Base-by-base conservation (phyloP, 2,329 filamentous ascomycete species). In the Cladosporium sp. region DNA sequence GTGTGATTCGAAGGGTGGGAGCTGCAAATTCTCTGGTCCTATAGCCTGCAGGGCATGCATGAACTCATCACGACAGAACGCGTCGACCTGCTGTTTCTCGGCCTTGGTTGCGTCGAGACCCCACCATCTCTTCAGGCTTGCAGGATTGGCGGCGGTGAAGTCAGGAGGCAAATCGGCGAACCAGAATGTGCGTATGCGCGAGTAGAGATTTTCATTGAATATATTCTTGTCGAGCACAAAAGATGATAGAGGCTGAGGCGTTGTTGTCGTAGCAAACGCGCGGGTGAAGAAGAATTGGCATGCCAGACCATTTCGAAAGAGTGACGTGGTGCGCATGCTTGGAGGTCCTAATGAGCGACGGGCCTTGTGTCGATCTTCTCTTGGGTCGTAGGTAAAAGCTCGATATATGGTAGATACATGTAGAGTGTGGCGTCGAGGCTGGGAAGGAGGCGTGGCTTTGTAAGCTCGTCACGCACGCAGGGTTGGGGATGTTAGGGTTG, bases 131-230 rank as follows among this genome's bases (percentile, higher is more conserved):
- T 76, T 74, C 21, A 73, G 60, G 1, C 28, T 55, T 12, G 74
- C 68, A 14, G 68, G 68, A 30, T 69, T 65, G 38, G 75, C 64
- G 8, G 60, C 47, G 18, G 69, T 72, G n/a, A 75, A 73, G 30
- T 68, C 69, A 4, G 67, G 30, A 14, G 78, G 70, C 4, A 78
- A 64, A 32, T 71, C 77, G 18, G 70, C 68, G 67, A 82, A 81
- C 80, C 80, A 82, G 61, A 78, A 69, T 24, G 74, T 67, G 21
- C 69, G 75, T 28, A 82, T 58, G 11, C 71, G 68, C 4, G 71
- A 70, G 71, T 81, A 82, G 4, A 82, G 72, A 0, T 69, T 60
- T 0, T 72, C 72, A 58, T 79, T 81, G 74, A 80, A 81, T 69
- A 82, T 73, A 26, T 61, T 69, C 38, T 70, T 75, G 69, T 80